Evolutionary conservation across 495 filamentous ascomycete species (phyloP).

Genomic region (Podospora bellae-mahoneyi): DNA sequence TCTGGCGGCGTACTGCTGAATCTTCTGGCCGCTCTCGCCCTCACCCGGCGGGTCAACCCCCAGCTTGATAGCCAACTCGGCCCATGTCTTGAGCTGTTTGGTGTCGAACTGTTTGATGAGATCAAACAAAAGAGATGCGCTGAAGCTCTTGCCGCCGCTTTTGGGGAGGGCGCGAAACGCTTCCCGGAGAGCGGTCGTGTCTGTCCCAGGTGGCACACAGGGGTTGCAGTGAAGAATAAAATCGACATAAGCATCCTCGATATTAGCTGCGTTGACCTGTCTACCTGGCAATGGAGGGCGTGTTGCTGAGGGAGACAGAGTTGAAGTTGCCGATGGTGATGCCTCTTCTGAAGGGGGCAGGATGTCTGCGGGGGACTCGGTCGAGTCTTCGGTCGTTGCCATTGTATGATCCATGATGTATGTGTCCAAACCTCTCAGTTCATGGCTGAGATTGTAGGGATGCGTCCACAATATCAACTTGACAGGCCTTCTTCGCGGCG

Average conservation of each 20-base stretch:
- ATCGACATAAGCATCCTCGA: constrained; percentile 82
- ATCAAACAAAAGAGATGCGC: constrained; percentile 74
- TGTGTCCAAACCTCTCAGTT: background rate
- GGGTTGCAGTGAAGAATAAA: constrained; percentile 95
- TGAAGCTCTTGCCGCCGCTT: constrained; percentile 91
- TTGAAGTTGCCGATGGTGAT: background rate
- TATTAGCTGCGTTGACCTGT: constrained; percentile 65
- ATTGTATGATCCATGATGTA: background rate
- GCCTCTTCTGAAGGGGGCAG: constrained; percentile 20
- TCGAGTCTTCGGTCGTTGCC: constrained; percentile 6
- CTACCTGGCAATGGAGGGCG: constrained; percentile 59
- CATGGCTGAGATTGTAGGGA: background rate
- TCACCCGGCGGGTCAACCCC: constrained; percentile 90
- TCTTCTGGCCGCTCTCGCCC: constrained; percentile 92
- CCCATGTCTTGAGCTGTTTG: constrained; percentile 96
- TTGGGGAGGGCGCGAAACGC: constrained; percentile 82
- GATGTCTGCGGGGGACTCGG: background rate
- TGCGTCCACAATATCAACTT: background rate
- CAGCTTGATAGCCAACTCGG: constrained; percentile 79
- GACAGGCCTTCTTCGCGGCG: background rate
- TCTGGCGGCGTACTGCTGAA: constrained; percentile 94
- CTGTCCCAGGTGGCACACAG: constrained; percentile 64
- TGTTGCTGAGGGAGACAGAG: constrained; percentile 10
- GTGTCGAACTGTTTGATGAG: constrained; percentile 77
- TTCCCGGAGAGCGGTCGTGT: constrained; percentile 70